These are phyloP conservation scores for Curvularia sp. DNA, from an alignment of 2,329 filamentous ascomycete species.

Conservation along the genomic window DNA sequence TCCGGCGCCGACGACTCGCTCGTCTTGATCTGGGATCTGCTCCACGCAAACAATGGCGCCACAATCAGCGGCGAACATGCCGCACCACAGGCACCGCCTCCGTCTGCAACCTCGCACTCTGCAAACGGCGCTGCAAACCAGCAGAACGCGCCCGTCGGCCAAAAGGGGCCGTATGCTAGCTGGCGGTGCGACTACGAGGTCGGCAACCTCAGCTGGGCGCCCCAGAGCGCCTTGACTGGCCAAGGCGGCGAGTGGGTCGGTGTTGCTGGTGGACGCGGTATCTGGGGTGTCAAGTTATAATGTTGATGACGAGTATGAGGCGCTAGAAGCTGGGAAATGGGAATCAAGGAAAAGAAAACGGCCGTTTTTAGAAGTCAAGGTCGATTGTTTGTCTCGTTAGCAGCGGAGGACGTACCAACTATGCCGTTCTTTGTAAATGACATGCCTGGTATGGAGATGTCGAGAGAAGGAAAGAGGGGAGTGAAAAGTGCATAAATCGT, in stretches of 20 bases:
- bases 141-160: constrained; percentile 52
- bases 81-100: constrained; percentile 33
- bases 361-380: neutral
- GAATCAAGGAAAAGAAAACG: neutral
- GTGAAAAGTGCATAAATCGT: neutral
- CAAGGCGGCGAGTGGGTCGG: constrained; percentile 85
- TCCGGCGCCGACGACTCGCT: constrained; percentile 91
- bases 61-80: constrained; percentile 54
- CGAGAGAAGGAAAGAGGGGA: neutral
- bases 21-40: constrained; percentile 91
- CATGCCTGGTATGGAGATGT: neutral
- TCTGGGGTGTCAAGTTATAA: constrained; percentile 74
- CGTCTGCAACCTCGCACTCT: constrained; percentile 36
- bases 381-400: neutral
- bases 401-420: neutral
- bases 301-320: constrained; percentile 1
- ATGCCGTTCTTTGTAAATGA: neutral
- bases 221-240: constrained; percentile 68
- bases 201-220: constrained; percentile 84
- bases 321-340: neutral
- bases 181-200: constrained; percentile 91
- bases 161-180: constrained; percentile 73
- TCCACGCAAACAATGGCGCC: constrained; percentile 68
- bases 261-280: constrained; percentile 78
- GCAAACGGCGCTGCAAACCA: constrained; percentile 38